Conservation (phyloP, 1,139 yeast genomes). For the Kodamaea derodonti region DNA sequence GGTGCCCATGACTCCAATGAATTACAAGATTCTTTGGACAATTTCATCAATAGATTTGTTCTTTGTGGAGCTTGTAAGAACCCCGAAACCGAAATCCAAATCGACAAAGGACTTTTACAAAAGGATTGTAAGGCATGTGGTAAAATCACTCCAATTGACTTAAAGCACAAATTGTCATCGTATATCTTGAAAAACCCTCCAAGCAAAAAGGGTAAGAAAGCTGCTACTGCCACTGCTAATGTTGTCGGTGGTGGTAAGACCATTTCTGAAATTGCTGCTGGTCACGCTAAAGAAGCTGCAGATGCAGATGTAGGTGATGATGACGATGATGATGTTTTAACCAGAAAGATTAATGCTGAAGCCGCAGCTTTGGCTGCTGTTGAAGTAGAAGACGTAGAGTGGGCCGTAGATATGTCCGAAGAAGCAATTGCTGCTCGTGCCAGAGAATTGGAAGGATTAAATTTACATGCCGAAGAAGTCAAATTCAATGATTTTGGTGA, state of each 20-base stretch:
- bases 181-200: constrained; percentile 95
- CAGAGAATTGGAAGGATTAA: constrained; percentile 68
- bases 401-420: constrained; percentile 98
- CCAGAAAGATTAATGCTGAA: constrained; percentile 80
- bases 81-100: constrained; percentile 92
- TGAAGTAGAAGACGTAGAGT: constrained; percentile 79
- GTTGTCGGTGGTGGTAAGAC: constrained; percentile 87
- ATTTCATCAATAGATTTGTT: constrained; percentile 88
- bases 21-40: constrained; percentile 91
- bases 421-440: constrained; percentile 97
- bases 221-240: constrained; percentile 89
- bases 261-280: constrained; percentile 70
- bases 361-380: constrained; percentile 68
- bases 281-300: constrained; percentile 40
- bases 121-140: constrained; percentile 99
- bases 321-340: constrained; percentile 72
- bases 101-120: constrained; percentile 72
- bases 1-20: constrained; percentile 92
- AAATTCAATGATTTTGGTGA: constrained; percentile 79
- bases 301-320: constrained; percentile 34
- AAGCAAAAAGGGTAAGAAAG: constrained; percentile 55
- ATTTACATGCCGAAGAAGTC: constrained; percentile 41
- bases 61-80: constrained; percentile 93
- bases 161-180: constrained; percentile 81
- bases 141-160: constrained; percentile 76